phyloP scores from a whole-genome alignment of 768 basidiomycete species.

The Xerocomellus chrysenteron region DNA sequence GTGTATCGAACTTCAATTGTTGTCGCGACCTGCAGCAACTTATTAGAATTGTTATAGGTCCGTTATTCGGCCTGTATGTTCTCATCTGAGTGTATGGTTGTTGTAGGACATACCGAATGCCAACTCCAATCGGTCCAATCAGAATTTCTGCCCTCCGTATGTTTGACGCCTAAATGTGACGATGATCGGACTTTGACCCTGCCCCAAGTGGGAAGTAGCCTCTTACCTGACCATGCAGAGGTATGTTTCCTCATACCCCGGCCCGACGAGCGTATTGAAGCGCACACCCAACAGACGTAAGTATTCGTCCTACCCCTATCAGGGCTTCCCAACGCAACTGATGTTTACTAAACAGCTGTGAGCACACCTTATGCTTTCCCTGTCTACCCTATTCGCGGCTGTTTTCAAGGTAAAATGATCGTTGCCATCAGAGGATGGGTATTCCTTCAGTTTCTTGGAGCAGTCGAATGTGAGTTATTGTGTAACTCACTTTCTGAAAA shows the following conservation, averaged over 20 bases:
- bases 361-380: neutral
- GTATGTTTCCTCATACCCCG: neutral
- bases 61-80: constrained; percentile 5
- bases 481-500: neutral
- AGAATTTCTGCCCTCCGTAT: too few relatives aligned
- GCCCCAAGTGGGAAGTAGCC: constrained; percentile 6
- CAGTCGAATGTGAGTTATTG: constrained; percentile 6
- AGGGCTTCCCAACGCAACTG: neutral
- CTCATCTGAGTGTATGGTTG: neutral
- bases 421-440: neutral
- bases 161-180: too few relatives aligned
- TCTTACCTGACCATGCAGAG: constrained; percentile 2
- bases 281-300: neutral
- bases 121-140: too few relatives aligned
- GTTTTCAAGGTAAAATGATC: neutral
- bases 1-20: neutral
- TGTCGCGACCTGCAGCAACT: neutral
- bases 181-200: too few relatives aligned
- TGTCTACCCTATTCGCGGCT: too few relatives aligned
- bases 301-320: neutral
- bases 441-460: neutral
- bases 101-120: neutral
- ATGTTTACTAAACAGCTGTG: neutral
- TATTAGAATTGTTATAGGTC: constrained; percentile 1
- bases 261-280: neutral